Evolutionary conservation across 2,329 filamentous ascomycete species (phyloP), one percentile per base, ranked within the genome.

Genomic region (Cercospora zeae-maydis): DNA sequence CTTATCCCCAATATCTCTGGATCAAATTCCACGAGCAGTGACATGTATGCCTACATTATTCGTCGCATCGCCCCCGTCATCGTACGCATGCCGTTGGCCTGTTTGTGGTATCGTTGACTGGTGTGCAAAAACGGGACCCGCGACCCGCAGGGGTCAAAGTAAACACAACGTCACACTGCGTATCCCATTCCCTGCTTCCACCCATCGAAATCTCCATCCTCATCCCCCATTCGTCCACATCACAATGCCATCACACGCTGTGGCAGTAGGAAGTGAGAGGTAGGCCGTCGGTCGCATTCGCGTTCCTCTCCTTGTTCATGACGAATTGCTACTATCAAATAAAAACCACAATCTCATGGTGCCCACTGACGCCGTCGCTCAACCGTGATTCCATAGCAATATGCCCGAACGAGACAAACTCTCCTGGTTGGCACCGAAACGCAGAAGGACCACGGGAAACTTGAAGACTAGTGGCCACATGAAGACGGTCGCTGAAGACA

Each of bases 351-450:
- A 58, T 54, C 49, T 19, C 56, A 56, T 55, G 24, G 55, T 45
- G n/a, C 16, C 24, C 16, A 52, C 30, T 47, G 39, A 51, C 42
- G n/a, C 47, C 13, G 11, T n/a, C 42, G 34, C 34, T 53, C 36
- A 37, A 52, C 21, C 19, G 27, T 21, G 36, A 8, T 30, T 10
- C 33, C 53, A 39, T 16, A 57, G 52, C 16, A 34, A 51, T 36
- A 61, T 61, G 59, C 59, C 59, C 9, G 59, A 61, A 7, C 45
- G 37, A 30, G 59, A 61, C 37, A 61, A 58, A 24, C 67, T 69
- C 66, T 67, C 67, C 34, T 72, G 68, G 66, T 67, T 72, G 33
- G 66, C 60, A 16, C 70, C 70, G 19, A 71, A 71, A 60, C 65
- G 70, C 11, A 60, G 70, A 47, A 64, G 64, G 42, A 72, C 70